These are phyloP conservation scores for Sherardia arvensis DNA, from an alignment of 257 asterid genomes.

Conservation along the genomic window DNA sequence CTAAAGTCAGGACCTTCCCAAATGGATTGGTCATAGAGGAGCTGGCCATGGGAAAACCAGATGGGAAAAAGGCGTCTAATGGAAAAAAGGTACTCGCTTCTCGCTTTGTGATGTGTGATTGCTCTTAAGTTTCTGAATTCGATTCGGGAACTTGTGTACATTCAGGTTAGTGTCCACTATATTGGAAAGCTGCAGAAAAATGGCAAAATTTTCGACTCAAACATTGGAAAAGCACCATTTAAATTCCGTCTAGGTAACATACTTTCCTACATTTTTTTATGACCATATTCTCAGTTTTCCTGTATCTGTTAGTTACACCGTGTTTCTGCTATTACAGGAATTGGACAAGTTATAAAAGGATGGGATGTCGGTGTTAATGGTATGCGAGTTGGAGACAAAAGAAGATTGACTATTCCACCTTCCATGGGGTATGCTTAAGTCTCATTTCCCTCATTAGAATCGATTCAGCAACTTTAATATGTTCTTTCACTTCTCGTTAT, in stretches of 20 bases:
- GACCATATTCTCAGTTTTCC: neutral
- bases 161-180: constrained; percentile 68
- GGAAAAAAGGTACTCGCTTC: constrained; percentile 57
- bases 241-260: constrained; percentile 86
- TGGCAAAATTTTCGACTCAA: constrained; percentile 67
- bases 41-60: constrained; percentile 84
- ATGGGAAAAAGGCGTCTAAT: constrained; percentile 70
- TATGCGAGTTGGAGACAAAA: constrained; percentile 94
- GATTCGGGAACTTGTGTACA: neutral
- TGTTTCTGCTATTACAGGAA: constrained; percentile 41
- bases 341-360: constrained; percentile 90
- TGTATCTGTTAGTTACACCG: constrained; percentile 7
- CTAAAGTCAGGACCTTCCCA: constrained; percentile 58
- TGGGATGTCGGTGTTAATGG: constrained; percentile 98
- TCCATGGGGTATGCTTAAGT: constrained; percentile 74
- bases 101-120: neutral
- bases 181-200: constrained; percentile 77
- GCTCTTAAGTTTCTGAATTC: neutral
- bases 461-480: neutral
- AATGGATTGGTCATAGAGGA: constrained; percentile 86
- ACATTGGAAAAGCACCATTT: constrained; percentile 67
- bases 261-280: constrained; percentile 11
- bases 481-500: neutral
- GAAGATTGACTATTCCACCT: constrained; percentile 91
- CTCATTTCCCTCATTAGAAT: neutral